These are phyloP conservation scores for Allantophomopsis lycopodina DNA, from an alignment of 2,329 filamentous ascomycete genomes.

Conservation along the genomic window DNA sequence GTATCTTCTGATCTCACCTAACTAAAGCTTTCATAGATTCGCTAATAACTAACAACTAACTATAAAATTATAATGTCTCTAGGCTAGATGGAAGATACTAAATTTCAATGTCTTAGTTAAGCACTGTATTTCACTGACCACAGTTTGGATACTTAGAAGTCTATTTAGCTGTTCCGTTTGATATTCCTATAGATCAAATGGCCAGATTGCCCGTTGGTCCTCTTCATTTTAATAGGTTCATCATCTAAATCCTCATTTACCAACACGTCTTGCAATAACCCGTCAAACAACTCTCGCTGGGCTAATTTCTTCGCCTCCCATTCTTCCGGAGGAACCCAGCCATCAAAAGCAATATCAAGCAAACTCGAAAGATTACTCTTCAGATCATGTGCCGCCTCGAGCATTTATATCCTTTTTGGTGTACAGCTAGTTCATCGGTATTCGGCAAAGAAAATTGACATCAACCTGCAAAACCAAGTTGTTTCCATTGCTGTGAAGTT, in stretches of 20 bases:
- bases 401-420: constrained; percentile 7
- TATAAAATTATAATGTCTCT: too few relatives aligned
- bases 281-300: constrained; percentile 3
- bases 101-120: too few relatives aligned
- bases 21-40: too few relatives aligned
- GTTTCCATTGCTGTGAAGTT: constrained; percentile 18
- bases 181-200: background rate
- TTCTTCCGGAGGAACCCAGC: constrained; percentile 9
- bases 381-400: constrained; percentile 7
- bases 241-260: background rate
- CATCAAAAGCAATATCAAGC: constrained; percentile 7
- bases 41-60: too few relatives aligned
- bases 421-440: constrained; percentile 5
- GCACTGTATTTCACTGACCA: too few relatives aligned
- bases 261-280: background rate
- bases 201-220: background rate
- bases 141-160: too few relatives aligned
- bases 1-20: too few relatives aligned
- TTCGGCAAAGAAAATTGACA: constrained; percentile 16
- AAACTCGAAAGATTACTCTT: constrained; percentile 4
- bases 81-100: too few relatives aligned
- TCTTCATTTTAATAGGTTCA: background rate
- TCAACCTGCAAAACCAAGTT: constrained; percentile 20
- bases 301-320: constrained; percentile 7
- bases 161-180: too few relatives aligned